Percentiles rank a stretch among this genome's conserved stretches.
These are phyloP conservation scores for Miscanthus sacchariflorus DNA, from an alignment of 202 grass and related monocot species.

Conservation along the genomic window DNA sequence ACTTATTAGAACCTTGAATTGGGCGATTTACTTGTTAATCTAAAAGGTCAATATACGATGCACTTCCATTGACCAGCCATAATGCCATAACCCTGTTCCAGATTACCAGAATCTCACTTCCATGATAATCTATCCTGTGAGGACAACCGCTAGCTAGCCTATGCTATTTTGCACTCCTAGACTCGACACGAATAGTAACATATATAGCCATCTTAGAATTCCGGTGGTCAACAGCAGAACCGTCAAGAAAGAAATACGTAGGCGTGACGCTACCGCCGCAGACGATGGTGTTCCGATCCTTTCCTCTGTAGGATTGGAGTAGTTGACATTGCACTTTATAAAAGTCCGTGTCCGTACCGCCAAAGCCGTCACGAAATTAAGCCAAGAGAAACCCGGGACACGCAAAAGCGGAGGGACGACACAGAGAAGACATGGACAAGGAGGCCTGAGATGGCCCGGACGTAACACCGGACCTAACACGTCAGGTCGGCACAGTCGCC, in stretches of 20 bases:
- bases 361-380: neutral
- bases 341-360: slow-evolving; percentile 8
- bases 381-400: too few relatives aligned
- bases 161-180: neutral
- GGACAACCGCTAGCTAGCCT: neutral
- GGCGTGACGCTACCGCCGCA: too few relatives aligned
- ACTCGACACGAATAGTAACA: neutral
- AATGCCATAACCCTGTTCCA: neutral
- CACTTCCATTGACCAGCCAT: slow-evolving; percentile 12
- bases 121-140: neutral
- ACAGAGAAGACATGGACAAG: too few relatives aligned
- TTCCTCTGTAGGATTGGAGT: too few relatives aligned
- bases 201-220: neutral
- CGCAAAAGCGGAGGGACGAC: too few relatives aligned
- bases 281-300: neutral
- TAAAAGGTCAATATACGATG: neutral
- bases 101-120: slow-evolving; percentile 2
- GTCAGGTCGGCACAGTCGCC: slow-evolving; percentile 53
- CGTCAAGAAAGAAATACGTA: neutral
- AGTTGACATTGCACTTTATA: neutral
- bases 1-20: too few relatives aligned
- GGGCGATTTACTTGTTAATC: too few relatives aligned
- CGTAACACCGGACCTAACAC: slow-evolving; percentile 40
- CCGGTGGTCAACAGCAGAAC: slow-evolving; percentile 26
- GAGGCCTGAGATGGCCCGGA: neutral